A percentile compares a stretch with the other conserved stretches of the same genome.
phyloP scores from a whole-genome alignment of 225 moss, liverwort and hornwort species.

The Takakia lepidozioides region DNA sequence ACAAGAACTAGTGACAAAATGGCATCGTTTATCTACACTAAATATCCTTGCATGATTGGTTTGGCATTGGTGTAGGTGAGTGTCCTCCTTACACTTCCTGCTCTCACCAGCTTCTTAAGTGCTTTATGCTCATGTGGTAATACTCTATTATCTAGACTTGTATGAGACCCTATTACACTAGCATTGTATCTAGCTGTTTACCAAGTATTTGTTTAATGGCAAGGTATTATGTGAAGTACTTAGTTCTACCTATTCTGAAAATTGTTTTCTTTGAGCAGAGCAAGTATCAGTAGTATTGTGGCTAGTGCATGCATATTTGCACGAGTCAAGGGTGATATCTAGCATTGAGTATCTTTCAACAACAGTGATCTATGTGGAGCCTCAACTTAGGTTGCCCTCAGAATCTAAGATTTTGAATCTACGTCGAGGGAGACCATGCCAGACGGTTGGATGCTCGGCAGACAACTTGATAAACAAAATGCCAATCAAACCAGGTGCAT shows the following conservation, averaged over 20 bases:
- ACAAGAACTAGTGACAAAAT: too few species aligned
- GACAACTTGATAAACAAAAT: too few species aligned
- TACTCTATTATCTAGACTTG: slow-evolving; percentile 1
- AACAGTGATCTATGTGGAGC: slow-evolving; percentile 46
- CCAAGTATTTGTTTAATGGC: too few species aligned
- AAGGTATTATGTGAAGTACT: too few species aligned
- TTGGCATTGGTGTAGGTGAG: slow-evolving; percentile 48
- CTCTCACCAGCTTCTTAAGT: slow-evolving; percentile 52
- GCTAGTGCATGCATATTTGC: slow-evolving; percentile 75
- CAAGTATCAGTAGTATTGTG: slow-evolving; percentile 61
- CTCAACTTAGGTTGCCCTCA: slow-evolving; percentile 24
- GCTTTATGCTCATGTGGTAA: slow-evolving; percentile 57
- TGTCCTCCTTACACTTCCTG: slow-evolving; percentile 52
- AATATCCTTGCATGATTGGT: too few species aligned
- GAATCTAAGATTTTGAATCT: slow-evolving; percentile 34
- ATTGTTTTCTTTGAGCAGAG: too few species aligned
- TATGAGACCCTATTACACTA: too few species aligned
- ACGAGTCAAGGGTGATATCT: slow-evolving; percentile 49
- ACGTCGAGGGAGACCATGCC: slow-evolving; percentile 45
- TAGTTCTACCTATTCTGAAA: too few species aligned
- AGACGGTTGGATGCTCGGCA: too few species aligned
- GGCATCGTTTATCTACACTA: too few species aligned
- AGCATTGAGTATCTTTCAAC: slow-evolving; percentile 69
- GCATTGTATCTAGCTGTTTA: too few species aligned
- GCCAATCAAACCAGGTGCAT: too few species aligned